phyloP scores from a whole-genome alignment of 73 alveolate species.

The Paramecium primaurelia region DNA sequence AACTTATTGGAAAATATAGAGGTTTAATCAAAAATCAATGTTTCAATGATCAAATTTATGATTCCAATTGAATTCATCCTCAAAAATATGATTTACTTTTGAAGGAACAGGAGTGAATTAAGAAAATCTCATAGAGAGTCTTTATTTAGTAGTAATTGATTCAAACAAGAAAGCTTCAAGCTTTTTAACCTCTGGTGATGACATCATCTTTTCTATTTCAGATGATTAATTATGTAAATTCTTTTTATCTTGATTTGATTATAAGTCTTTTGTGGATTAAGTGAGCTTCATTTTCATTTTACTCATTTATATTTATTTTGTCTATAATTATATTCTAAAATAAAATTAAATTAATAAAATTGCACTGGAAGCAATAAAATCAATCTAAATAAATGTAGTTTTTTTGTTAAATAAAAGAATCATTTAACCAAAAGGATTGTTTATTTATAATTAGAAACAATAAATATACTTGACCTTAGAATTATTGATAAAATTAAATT shows the following conservation, averaged over 20 bases:
- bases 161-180: neutral
- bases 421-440: neutral
- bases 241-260: neutral
- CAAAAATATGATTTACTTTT: neutral
- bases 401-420: neutral
- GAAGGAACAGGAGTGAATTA: neutral
- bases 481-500: neutral
- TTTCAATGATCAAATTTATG: neutral
- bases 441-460: neutral
- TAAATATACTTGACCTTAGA: neutral
- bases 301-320: neutral
- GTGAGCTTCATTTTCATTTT: neutral
- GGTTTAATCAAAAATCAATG: neutral
- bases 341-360: neutral
- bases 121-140: neutral
- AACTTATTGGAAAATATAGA: neutral
- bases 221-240: neutral
- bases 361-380: neutral
- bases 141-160: neutral
- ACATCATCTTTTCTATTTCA: neutral
- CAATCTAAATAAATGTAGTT: neutral
- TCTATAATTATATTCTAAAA: neutral
- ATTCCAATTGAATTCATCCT: neutral
- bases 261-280: neutral
- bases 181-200: conserved; percentile 2